A percentile compares a stretch with the other conserved stretches of the same genome.
Evolutionary conservation across 2,329 filamentous ascomycete genomes (phyloP).

Genomic region (Beauveria asiatica): DNA sequence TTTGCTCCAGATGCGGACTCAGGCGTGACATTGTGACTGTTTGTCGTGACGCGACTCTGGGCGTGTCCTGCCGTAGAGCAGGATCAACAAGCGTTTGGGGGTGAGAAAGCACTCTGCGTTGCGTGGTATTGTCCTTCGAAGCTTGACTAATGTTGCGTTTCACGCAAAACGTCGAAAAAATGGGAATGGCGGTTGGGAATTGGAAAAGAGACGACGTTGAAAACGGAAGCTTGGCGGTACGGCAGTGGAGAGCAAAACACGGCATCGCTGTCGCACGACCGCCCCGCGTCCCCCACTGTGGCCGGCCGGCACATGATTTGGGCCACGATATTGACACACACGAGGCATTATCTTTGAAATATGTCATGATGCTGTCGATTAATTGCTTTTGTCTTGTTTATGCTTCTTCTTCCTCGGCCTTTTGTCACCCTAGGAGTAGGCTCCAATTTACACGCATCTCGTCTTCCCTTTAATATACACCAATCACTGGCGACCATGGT

Average conservation of each 20-base stretch:
- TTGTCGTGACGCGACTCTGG: background rate
- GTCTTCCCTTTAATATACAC: too few species aligned
- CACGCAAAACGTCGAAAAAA: background rate
- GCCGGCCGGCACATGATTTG: background rate
- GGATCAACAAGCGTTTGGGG: background rate
- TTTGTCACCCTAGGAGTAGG: too few species aligned
- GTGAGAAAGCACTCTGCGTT: too few species aligned
- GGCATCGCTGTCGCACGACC: background rate
- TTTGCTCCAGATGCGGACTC: slow-evolving; percentile 66
- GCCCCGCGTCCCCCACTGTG: background rate
- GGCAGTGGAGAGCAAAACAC: slow-evolving; percentile 1
- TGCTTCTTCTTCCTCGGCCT: too few species aligned
- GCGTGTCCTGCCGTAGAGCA: background rate
- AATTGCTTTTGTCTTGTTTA: too few species aligned
- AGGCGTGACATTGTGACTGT: slow-evolving; percentile 54
- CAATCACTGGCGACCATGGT: background rate
- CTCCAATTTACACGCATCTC: too few species aligned
- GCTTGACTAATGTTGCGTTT: background rate
- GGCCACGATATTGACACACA: too few species aligned
- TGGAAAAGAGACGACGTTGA: background rate
- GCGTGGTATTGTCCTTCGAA: background rate
- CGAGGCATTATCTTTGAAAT: too few species aligned
- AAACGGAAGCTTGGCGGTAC: background rate
- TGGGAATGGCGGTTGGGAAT: background rate
- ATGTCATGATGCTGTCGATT: too few species aligned